Base-by-base conservation (phyloP, 371 early-diverging fungal genomes). In the Mortierella sp. region DNA sequence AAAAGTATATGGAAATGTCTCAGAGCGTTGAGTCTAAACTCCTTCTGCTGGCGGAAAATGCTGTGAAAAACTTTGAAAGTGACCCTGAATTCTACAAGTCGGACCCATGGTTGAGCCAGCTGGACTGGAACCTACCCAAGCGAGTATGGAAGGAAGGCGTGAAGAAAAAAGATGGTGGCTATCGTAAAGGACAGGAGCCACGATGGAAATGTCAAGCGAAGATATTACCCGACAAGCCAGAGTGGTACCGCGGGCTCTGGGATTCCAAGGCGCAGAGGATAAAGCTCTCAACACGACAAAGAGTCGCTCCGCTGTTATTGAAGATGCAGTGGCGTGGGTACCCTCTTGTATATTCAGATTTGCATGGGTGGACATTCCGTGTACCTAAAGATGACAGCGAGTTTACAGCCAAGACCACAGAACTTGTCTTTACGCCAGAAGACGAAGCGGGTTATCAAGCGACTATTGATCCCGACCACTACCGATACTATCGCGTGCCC, bases 231-330 rank as follows among this genome's bases (percentile, higher is more conserved):
- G 94, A 93, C 0, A 86, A 90, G 58, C 97, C 98, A 5, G 83
- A 91, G 66, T 98, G 99, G 99, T 97, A 93, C 80, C 86, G 92
- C 22, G 93, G 92, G 23, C 86, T 94, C 7, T 96, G 93, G 86
- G 90, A 91, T 71, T 70, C 83, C 10, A 89, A 87, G 65, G 61
- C 73, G 0, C 80, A 85, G 23, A 84, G 83, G 34, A 64, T 95
- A 22, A 88, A 87, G 28, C 82, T 98, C 3, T 88, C 96, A 0
- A 86, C 90, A 13, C 89, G 94, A 55, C 92, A 92, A 31, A 87
- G 95, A 6, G 82, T 93, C 13, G 91, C 94, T 2, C 98, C 98
- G 9, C 84, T 96, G 40, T 75, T 98, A 23, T 86, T 99, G 23
- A 89, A 89, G 40, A 83, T 98, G 7, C 90, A 92, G 64, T 98